Percentiles rank a stretch among this genome's conserved stretches.
Conservation (phyloP, 176 grass and related monocot genomes). For the Tuctoria greenei region DNA sequence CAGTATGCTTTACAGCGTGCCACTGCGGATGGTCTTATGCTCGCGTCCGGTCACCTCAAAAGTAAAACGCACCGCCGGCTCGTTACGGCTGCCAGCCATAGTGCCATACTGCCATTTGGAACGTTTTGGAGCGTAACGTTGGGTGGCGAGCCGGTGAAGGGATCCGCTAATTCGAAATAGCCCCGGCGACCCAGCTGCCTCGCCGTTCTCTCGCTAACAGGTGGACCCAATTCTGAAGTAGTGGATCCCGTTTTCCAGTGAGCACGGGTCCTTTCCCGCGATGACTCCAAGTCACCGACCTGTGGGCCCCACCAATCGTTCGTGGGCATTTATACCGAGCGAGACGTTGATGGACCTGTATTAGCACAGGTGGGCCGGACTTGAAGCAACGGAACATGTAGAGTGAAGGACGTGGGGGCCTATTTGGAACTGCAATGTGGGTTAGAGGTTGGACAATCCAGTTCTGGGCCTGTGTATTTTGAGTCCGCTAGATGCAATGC, state of each 20-base stretch:
- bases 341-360: conserved; percentile 6
- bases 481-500: too few species aligned
- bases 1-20: too few species aligned
- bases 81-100: too few species aligned
- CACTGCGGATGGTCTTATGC: too few species aligned
- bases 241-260: not conserved
- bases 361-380: conserved; percentile 21
- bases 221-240: not conserved
- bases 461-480: not conserved
- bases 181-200: not conserved
- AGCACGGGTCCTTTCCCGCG: not conserved
- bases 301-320: not conserved
- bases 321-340: not conserved
- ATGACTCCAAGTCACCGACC: not conserved
- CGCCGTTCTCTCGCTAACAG: not conserved
- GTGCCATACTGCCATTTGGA: too few species aligned
- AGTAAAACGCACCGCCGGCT: not conserved
- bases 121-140: conserved; percentile 13
- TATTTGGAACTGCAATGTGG: not conserved
- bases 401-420: not conserved
- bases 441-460: not conserved
- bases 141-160: conserved; percentile 1
- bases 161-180: conserved; percentile 25
- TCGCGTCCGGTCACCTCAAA: conserved; percentile 18
- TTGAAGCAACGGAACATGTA: not conserved